phyloP scores from a whole-genome alignment of 2,329 filamentous ascomycete genomes.

The Fusarium sterilihyphosum region DNA sequence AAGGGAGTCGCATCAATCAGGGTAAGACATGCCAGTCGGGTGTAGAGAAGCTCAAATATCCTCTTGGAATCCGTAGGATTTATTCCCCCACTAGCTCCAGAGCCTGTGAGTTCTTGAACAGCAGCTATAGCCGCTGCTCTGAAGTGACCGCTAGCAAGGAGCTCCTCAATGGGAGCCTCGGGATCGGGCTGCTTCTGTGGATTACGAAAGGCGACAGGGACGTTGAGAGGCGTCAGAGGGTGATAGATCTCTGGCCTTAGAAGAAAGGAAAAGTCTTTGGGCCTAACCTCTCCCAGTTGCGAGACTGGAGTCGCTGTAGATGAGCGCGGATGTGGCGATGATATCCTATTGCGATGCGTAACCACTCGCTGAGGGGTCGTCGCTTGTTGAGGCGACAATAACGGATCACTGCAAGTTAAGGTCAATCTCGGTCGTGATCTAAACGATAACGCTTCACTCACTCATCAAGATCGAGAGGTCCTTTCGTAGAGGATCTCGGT shows the following conservation, averaged over 20 bases:
- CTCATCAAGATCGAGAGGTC: slow-evolving; percentile 81
- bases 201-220: slow-evolving; percentile 74
- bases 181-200: slow-evolving; percentile 71
- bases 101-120: slow-evolving; percentile 67
- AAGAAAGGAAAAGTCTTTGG: slow-evolving; percentile 82
- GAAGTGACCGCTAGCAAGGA: slow-evolving; percentile 80
- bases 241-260: slow-evolving; percentile 86
- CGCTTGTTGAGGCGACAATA: slow-evolving; percentile 45
- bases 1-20: slow-evolving; percentile 78
- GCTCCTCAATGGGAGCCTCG: slow-evolving; percentile 71
- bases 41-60: slow-evolving; percentile 83
- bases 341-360: slow-evolving; percentile 36
- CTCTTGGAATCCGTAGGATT: slow-evolving; percentile 67
- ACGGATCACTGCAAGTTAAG: slow-evolving; percentile 36
- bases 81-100: slow-evolving; percentile 54
- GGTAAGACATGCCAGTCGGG: slow-evolving; percentile 82
- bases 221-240: slow-evolving; percentile 71
- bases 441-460: slow-evolving; percentile 54
- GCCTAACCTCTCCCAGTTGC: slow-evolving; percentile 45
- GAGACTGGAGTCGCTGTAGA: slow-evolving; percentile 43
- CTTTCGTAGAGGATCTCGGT: slow-evolving; percentile 77
- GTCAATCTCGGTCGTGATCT: background rate
- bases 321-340: slow-evolving; percentile 40
- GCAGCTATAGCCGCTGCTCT: slow-evolving; percentile 78
- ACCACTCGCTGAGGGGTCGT: slow-evolving; percentile 34